Conservation (phyloP, 345 rosid species). For the Corchorus capsularis region DNA sequence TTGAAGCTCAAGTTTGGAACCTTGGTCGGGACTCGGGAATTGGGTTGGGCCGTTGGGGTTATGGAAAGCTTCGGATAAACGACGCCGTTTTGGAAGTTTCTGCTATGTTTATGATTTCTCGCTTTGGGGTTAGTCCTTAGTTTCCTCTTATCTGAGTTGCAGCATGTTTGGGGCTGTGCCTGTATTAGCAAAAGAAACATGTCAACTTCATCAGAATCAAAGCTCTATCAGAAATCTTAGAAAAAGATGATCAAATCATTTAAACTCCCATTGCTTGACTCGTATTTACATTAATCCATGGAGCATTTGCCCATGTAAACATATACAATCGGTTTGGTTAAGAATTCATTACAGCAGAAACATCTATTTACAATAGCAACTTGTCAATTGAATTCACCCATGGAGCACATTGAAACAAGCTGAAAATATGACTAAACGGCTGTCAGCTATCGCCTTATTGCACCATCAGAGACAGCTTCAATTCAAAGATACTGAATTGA, state of each 20-base stretch:
- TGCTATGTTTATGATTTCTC: too few species aligned
- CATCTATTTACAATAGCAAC: not conserved
- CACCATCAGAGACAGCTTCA: not conserved
- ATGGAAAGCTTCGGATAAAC: too few species aligned
- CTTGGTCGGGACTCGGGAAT: too few species aligned
- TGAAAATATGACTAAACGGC: not conserved
- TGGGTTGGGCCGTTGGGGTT: too few species aligned
- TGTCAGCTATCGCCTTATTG: not conserved
- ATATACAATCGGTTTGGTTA: not conserved
- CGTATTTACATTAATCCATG: not conserved
- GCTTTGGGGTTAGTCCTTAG: too few species aligned
- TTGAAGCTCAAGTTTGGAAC: too few species aligned
- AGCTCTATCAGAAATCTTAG: not conserved
- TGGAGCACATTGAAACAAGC: not conserved
- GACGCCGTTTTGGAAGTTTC: too few species aligned
- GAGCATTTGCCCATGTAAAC: not conserved
- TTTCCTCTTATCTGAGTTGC: not conserved
- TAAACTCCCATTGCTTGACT: not conserved
- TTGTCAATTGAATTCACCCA: not conserved
- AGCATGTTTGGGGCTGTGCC: not conserved
- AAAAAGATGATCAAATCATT: not conserved
- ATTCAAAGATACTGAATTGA: not conserved
- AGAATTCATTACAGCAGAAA: not conserved
- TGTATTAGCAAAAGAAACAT: not conserved
- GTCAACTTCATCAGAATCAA: not conserved